Percentiles rank a stretch among this genome's conserved stretches.
Conservation (phyloP, 805 yeast species). For the Yamadazyma akitaensis region DNA sequence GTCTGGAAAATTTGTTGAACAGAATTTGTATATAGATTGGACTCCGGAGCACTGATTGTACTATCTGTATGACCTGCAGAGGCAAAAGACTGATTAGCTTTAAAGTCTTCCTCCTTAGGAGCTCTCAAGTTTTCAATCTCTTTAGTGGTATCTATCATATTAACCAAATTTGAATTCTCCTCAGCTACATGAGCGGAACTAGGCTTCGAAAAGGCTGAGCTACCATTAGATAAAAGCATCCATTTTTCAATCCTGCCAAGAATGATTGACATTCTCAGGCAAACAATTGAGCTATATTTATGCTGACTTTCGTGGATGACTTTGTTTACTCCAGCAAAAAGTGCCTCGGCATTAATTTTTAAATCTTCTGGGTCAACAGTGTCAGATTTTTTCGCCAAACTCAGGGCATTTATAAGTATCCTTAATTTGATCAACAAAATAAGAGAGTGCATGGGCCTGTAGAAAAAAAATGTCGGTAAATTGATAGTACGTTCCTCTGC, state of each 20-base stretch:
- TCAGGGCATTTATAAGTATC: slow-evolving; percentile 41
- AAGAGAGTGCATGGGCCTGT: slow-evolving; percentile 52
- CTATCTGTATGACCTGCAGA: background rate
- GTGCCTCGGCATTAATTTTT: slow-evolving; percentile 19
- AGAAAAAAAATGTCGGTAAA: slow-evolving; percentile 51
- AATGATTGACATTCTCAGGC: slow-evolving; percentile 23
- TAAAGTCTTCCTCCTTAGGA: slow-evolving; percentile 18
- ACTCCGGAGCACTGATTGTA: background rate
- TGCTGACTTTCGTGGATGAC: slow-evolving; percentile 19
- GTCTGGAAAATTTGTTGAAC: slow-evolving; percentile 29
- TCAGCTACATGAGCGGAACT: slow-evolving; percentile 5
- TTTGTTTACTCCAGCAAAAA: slow-evolving; percentile 17
- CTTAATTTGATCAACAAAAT: slow-evolving; percentile 47
- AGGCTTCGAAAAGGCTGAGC: background rate
- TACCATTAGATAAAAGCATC: slow-evolving; percentile 23
- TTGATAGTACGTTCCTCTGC: slow-evolving; percentile 33
- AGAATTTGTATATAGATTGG: slow-evolving; percentile 11
- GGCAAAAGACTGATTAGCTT: background rate
- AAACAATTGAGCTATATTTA: slow-evolving; percentile 19
- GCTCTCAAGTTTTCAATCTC: slow-evolving; percentile 29
- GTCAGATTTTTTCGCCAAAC: slow-evolving; percentile 16
- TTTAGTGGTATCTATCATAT: slow-evolving; percentile 27
- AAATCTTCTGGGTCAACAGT: slow-evolving; percentile 16
- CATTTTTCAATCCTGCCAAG: slow-evolving; percentile 24
- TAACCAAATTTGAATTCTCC: slow-evolving; percentile 20